Percentiles rank a stretch among this genome's conserved stretches.
phyloP scores from a whole-genome alignment of 2,329 filamentous ascomycete genomes.

The Cladophialophora bantiana region DNA sequence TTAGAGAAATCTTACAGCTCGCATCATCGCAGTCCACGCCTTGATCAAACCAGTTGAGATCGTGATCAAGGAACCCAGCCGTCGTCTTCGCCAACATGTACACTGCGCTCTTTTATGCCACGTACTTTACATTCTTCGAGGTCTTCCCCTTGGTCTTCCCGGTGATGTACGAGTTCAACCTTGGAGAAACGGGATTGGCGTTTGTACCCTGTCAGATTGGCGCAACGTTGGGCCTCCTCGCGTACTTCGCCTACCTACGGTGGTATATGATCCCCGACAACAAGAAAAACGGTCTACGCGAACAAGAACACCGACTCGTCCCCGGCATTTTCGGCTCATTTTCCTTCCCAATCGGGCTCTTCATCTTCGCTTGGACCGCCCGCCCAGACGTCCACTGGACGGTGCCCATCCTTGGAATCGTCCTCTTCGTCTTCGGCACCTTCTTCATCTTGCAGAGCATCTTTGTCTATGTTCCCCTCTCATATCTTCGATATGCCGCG shows the following conservation, averaged over 20 bases:
- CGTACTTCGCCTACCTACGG: constrained; percentile 61
- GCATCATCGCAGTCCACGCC: constrained; percentile 55
- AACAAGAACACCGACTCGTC: constrained; percentile 59
- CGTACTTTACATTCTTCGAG: constrained; percentile 65
- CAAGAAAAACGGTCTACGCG: constrained; percentile 55
- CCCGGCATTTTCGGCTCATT: constrained; percentile 62
- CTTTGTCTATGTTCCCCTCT: constrained; percentile 35
- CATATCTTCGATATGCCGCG: constrained; percentile 36
- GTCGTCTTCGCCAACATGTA: constrained; percentile 46
- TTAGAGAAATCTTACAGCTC: constrained; percentile 59
- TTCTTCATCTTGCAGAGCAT: constrained; percentile 38
- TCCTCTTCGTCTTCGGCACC: constrained; percentile 45
- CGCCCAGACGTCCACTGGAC: constrained; percentile 47
- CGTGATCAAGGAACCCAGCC: constrained; percentile 67
- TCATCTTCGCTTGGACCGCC: constrained; percentile 55
- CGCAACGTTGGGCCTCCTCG: constrained; percentile 58
- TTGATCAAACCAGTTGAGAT: constrained; percentile 67
- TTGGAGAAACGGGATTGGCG: constrained; percentile 65
- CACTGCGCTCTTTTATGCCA: constrained; percentile 62
- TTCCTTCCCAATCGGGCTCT: constrained; percentile 62
- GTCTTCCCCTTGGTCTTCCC: constrained; percentile 70
- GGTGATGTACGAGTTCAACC: constrained; percentile 64
- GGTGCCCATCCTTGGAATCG: constrained; percentile 49
- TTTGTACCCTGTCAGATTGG: constrained; percentile 67
- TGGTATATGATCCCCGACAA: constrained; percentile 60